Base-by-base conservation (phyloP, 495 filamentous ascomycete genomes). In the Bombardia bombarda region DNA sequence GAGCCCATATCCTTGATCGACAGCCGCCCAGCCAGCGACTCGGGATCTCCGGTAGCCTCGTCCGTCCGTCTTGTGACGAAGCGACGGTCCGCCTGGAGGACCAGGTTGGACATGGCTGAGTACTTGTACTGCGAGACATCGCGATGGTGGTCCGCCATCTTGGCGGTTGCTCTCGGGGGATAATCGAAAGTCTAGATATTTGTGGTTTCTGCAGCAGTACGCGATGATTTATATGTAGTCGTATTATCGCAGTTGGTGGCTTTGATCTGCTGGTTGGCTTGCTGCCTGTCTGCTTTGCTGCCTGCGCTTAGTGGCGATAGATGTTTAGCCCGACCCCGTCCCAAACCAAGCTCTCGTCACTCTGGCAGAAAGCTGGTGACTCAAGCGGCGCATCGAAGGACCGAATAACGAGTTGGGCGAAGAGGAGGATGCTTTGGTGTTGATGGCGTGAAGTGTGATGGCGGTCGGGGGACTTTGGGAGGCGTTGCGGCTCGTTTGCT, bases 21-120 rank as follows among this genome's bases (percentile, higher is more conserved):
- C 61, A 99, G 82, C 47, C 89, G 85, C 22, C 92, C 90, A 26
- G 92, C 92, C 33, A 99, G 78, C 40, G 92, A 97, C 67, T 99
- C 92, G 38, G 92, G 92, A 61, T 99, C 93, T 55, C 92, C 92
- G 26, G 93, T 96, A 45, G 85, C 82, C 66, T 99, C 92, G 68
- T 99, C 92, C 51, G 82, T 86, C 50, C 86, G 79, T 54, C 89
- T 82, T 42, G 87, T 89, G 53, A 90, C 82, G 62, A 99, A 97
- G 60, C 93, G 83, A 67, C 87, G 83, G 73, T 99, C 92, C 70
- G 88, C 90, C 83, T 96, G 90, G 78, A 96, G 87, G 62, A 99
- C 92, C 87, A 99, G 81, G 80, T 99, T 99, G 73, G 92, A 97
- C 92, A 99, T 99, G 63, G 88, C 90, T 81, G 87, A 86, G 77